Evolutionary conservation across 768 basidiomycete species (phyloP).

Genomic region (Mycena chlorophos): DNA sequence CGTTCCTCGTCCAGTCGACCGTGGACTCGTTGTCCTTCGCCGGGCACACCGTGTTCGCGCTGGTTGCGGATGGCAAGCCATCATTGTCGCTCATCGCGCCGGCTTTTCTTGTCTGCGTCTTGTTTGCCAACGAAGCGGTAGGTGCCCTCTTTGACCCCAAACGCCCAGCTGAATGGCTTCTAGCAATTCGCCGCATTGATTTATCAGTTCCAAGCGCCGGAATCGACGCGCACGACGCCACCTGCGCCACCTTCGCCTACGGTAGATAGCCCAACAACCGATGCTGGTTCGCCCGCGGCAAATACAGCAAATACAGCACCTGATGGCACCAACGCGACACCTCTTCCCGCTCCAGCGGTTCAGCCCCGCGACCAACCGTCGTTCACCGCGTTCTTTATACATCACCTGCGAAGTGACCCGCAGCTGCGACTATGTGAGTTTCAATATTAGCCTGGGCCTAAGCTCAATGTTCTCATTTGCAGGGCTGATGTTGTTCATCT

Average conservation of each 20-base stretch:
- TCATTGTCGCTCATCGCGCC: slow-evolving; percentile 82
- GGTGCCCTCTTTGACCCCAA: slow-evolving; percentile 29
- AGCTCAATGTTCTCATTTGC: slow-evolving; percentile 10
- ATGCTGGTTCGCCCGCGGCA: slow-evolving; percentile 6
- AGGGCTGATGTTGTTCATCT: slow-evolving; percentile 72
- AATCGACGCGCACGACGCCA: slow-evolving; percentile 44
- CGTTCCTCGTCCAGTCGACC: slow-evolving; percentile 75
- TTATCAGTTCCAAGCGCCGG: slow-evolving; percentile 81
- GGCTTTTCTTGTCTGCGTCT: slow-evolving; percentile 76
- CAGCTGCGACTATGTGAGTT: slow-evolving; percentile 70
- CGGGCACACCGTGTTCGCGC: slow-evolving; percentile 85
- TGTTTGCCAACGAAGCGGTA: slow-evolving; percentile 84
- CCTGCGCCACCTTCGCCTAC: slow-evolving; percentile 20
- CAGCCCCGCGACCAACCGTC: slow-evolving; percentile 31
- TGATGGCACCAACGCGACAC: not conserved
- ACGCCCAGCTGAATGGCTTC: not conserved
- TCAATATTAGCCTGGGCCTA: not conserved
- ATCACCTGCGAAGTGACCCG: slow-evolving; percentile 65
- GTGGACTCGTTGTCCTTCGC: slow-evolving; percentile 86
- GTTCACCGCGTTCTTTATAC: slow-evolving; percentile 53
- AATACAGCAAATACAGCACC: not conserved
- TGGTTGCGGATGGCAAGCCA: slow-evolving; percentile 78
- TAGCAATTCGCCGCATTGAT: slow-evolving; percentile 86
- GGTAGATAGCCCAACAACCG: slow-evolving; percentile 9
- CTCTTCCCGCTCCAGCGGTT: slow-evolving; percentile 15